A percentile compares a stretch with the other conserved stretches of the same genome.
phyloP scores from a whole-genome alignment of 192 early-diverging fungal genomes.

The Coemansia sp. region DNA sequence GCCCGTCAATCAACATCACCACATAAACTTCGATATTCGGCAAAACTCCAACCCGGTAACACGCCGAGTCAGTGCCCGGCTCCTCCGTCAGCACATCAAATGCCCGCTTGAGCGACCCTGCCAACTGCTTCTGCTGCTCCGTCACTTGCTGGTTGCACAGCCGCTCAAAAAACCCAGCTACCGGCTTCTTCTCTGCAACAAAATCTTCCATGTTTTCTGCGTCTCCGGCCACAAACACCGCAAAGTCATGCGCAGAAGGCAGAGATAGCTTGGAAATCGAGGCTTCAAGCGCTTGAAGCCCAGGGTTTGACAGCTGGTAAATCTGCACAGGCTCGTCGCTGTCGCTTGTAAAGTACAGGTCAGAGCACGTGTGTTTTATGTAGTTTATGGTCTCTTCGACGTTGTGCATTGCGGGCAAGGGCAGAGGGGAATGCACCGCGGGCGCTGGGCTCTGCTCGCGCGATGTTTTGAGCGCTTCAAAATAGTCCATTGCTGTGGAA shows the following conservation, averaged over 20 bases:
- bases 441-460: constrained; percentile 6
- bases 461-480: constrained; percentile 49
- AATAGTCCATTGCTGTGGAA: constrained; percentile 43
- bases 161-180: constrained; percentile 22
- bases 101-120: constrained; percentile 21
- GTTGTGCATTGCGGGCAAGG: constrained; percentile 23
- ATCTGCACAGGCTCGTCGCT: constrained; percentile 53
- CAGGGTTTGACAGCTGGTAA: constrained; percentile 37
- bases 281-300: constrained; percentile 33
- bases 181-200: constrained; percentile 32
- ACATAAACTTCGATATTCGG: constrained; percentile 53
- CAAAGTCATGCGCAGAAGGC: constrained; percentile 41
- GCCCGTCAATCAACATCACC: constrained; percentile 52
- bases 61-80: constrained; percentile 33
- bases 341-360: constrained; percentile 52
- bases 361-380: constrained; percentile 45
- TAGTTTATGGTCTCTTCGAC: constrained; percentile 26
- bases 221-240: constrained; percentile 35
- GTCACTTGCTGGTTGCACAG: constrained; percentile 41
- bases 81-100: constrained; percentile 16
- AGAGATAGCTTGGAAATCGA: constrained; percentile 35
- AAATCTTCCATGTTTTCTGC: constrained; percentile 31
- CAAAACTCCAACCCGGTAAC: constrained; percentile 41
- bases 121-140: constrained; percentile 38
- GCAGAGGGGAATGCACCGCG: constrained; percentile 38